These are phyloP conservation scores for Podaxis sp. DNA, from an alignment of 768 basidiomycete genomes.

Conservation along the genomic window DNA sequence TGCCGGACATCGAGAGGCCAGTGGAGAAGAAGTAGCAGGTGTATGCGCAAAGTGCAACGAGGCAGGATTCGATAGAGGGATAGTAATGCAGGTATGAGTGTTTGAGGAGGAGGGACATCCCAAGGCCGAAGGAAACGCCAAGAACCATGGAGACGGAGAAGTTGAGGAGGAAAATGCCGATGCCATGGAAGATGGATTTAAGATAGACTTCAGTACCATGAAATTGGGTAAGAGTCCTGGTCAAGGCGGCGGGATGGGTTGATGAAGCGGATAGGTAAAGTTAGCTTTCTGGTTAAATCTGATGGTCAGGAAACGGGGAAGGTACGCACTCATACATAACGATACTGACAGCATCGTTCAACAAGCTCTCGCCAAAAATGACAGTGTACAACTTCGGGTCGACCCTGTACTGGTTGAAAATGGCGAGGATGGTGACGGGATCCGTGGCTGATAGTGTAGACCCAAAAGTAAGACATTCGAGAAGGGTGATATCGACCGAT, in stretches of 20 bases:
- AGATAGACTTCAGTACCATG: slow-evolving; percentile 86
- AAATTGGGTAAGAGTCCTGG: slow-evolving; percentile 87
- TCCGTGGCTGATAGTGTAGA: slow-evolving; percentile 97
- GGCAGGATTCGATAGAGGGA: slow-evolving; percentile 96
- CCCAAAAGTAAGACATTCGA: slow-evolving; percentile 96
- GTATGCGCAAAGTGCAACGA: slow-evolving; percentile 91
- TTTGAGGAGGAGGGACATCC: slow-evolving; percentile 88
- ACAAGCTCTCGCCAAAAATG: slow-evolving; percentile 94
- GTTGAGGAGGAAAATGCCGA: slow-evolving; percentile 95
- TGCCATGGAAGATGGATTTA: slow-evolving; percentile 88
- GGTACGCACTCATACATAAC: slow-evolving; percentile 97
- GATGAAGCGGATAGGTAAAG: background rate
- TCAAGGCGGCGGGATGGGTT: background rate
- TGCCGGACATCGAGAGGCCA: slow-evolving; percentile 89
- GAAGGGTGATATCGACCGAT: slow-evolving; percentile 74
- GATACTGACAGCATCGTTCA: slow-evolving; percentile 99
- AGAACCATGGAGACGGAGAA: slow-evolving; percentile 95
- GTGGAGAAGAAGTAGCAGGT: slow-evolving; percentile 99
- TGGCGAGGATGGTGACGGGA: slow-evolving; percentile 95
- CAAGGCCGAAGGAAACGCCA: slow-evolving; percentile 87
- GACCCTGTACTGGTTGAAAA: slow-evolving; percentile 98
- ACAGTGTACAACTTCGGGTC: slow-evolving; percentile 96
- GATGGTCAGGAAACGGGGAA: background rate
- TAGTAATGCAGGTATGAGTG: slow-evolving; percentile 84
- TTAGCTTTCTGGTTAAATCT: background rate